These are phyloP conservation scores for Tremellales sp. DNA, from an alignment of 1,284 basidiomycete genomes.

Conservation along the genomic window DNA sequence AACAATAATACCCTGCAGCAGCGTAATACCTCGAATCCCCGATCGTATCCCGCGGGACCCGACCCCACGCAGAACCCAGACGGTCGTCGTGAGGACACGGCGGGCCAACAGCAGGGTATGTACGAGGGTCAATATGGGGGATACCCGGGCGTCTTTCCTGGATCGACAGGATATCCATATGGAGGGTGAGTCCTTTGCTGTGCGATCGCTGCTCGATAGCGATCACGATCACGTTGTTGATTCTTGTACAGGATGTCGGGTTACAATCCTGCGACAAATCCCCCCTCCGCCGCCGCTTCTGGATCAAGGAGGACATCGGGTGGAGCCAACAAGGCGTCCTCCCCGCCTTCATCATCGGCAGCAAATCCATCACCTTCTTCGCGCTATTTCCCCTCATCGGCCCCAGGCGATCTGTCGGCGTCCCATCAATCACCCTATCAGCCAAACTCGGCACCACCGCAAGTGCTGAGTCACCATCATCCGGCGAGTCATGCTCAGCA, in stretches of 20 bases:
- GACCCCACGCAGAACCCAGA: slow-evolving; percentile 8
- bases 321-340: slow-evolving; percentile 18
- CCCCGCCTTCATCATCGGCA: slow-evolving; percentile 20
- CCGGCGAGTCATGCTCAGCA: slow-evolving; percentile 6
- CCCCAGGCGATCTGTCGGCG: slow-evolving; percentile 7
- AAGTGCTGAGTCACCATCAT: slow-evolving; percentile 20
- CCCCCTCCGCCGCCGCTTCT: slow-evolving; percentile 23
- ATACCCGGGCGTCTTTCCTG: slow-evolving; percentile 3
- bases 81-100: slow-evolving; percentile 17
- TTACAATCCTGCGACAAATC: slow-evolving; percentile 16
- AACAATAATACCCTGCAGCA: slow-evolving; percentile 23
- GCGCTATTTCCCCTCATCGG: slow-evolving; percentile 23
- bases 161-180: slow-evolving; percentile 2
- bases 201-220: too few relatives aligned
- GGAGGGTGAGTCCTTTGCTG: not conserved
- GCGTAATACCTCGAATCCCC: slow-evolving; percentile 31
- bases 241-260: slow-evolving; percentile 14
- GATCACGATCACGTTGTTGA: too few relatives aligned
- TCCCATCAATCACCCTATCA: slow-evolving; percentile 22
- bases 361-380: slow-evolving; percentile 27
- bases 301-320: slow-evolving; percentile 29
- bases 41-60: slow-evolving; percentile 25
- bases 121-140: slow-evolving; percentile 20
- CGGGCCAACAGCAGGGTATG: slow-evolving; percentile 10
- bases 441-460: slow-evolving; percentile 30